A percentile compares a stretch with the other conserved stretches of the same genome.
Evolutionary conservation across 1,139 yeast genomes (phyloP).

Genomic region (Sugiyamaella sp.): DNA sequence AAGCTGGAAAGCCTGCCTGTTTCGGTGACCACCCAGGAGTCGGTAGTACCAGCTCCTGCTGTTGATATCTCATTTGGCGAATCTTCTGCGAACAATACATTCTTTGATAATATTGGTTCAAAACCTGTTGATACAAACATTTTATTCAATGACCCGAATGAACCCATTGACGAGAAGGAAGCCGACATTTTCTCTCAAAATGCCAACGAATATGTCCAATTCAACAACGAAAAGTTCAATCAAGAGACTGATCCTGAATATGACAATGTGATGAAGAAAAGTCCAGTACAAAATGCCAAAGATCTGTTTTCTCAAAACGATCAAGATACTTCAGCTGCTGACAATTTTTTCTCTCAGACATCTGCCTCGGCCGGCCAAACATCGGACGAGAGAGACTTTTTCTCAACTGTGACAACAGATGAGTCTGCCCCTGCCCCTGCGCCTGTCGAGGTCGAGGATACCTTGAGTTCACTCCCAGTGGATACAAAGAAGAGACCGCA

Average conservation of each 20-base stretch:
- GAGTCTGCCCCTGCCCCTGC: conserved; percentile 5
- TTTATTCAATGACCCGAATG: too few species aligned
- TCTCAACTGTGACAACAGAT: too few species aligned
- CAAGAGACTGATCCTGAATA: too few species aligned
- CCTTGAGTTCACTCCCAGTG: background rate
- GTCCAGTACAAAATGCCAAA: too few species aligned
- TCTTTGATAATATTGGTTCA: conserved; percentile 4
- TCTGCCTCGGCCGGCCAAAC: background rate
- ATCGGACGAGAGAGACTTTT: background rate
- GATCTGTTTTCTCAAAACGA: background rate
- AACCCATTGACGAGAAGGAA: background rate
- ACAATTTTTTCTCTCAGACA: conserved; percentile 8
- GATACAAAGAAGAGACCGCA: background rate
- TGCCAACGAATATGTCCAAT: background rate
- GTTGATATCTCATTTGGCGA: too few species aligned
- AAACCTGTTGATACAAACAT: too few species aligned
- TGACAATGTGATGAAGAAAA: too few species aligned
- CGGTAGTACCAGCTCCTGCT: too few species aligned
- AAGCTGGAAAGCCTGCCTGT: too few species aligned
- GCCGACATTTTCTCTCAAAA: background rate
- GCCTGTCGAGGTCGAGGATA: background rate
- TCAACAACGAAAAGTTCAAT: too few species aligned
- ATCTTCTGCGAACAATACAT: conserved; percentile 8
- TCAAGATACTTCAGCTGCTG: background rate
- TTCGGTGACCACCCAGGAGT: too few species aligned